A percentile compares a stretch with the other conserved stretches of the same genome.
Evolutionary conservation across 495 filamentous ascomycete species (phyloP).

Genomic region (Xeromyces bisporus): DNA sequence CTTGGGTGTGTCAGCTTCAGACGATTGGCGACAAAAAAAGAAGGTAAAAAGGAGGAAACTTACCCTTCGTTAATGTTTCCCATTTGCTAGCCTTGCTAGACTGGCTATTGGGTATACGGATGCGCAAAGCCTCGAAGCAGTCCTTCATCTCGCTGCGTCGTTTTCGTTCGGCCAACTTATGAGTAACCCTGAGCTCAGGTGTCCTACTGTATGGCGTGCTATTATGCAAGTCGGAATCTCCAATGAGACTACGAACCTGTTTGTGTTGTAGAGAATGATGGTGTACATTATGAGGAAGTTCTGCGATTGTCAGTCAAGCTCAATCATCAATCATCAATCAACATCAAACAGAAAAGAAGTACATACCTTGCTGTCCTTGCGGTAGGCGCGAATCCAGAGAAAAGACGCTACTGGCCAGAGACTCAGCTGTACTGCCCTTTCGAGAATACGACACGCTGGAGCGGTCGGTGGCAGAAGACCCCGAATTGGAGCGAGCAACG

Average conservation of each 20-base stretch:
- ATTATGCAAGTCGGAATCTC: slow-evolving; percentile 35
- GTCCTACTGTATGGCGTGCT: slow-evolving; percentile 82
- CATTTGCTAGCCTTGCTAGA: slow-evolving; percentile 96
- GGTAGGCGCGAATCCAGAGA: slow-evolving; percentile 53
- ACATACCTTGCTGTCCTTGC: slow-evolving; percentile 46
- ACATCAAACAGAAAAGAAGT: slow-evolving; percentile 4
- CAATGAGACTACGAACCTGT: slow-evolving; percentile 48
- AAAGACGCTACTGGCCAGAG: slow-evolving; percentile 54
- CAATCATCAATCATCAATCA: too few species aligned
- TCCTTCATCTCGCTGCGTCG: slow-evolving; percentile 97
- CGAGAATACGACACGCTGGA: slow-evolving; percentile 38
- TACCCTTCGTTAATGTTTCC: slow-evolving; percentile 95
- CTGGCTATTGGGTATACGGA: slow-evolving; percentile 66
- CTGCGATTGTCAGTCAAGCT: too few species aligned
- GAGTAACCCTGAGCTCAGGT: slow-evolving; percentile 83
- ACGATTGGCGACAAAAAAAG: not conserved
- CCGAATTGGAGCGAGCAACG: slow-evolving; percentile 34
- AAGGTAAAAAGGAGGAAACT: slow-evolving; percentile 4
- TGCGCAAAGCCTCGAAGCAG: slow-evolving; percentile 73
- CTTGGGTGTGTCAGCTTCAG: slow-evolving; percentile 4
- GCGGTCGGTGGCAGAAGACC: slow-evolving; percentile 38
- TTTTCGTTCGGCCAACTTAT: slow-evolving; percentile 93
- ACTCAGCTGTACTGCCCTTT: slow-evolving; percentile 57
- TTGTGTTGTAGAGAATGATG: slow-evolving; percentile 66
- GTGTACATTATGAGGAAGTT: slow-evolving; percentile 38